These are phyloP conservation scores for Mycena albidolilacea DNA, from an alignment of 768 basidiomycete species.

Conservation along the genomic window DNA sequence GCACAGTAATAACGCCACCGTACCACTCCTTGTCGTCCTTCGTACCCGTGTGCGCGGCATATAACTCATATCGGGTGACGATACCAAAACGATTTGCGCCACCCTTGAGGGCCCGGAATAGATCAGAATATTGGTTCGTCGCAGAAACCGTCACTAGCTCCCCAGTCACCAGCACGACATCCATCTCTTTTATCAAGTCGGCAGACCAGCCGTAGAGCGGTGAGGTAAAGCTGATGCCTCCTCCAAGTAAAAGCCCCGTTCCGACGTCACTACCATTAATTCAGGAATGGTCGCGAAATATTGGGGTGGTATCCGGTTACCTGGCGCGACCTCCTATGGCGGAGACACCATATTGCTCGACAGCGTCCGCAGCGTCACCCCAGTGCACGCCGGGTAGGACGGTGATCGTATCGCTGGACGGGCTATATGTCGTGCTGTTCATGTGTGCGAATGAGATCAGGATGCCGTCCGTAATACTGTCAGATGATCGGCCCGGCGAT, in stretches of 20 bases:
- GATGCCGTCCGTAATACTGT: slow-evolving; percentile 46
- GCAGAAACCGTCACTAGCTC: slow-evolving; percentile 56
- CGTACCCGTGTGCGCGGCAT: slow-evolving; percentile 55
- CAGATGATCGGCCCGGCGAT: background rate
- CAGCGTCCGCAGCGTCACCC: slow-evolving; percentile 51
- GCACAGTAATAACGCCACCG: slow-evolving; percentile 56
- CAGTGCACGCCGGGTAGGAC: slow-evolving; percentile 58
- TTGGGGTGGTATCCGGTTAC: background rate
- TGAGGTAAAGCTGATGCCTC: slow-evolving; percentile 57
- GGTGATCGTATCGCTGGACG: slow-evolving; percentile 52
- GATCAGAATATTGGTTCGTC: slow-evolving; percentile 56
- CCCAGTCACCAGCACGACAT: slow-evolving; percentile 60
- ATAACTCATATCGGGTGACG: slow-evolving; percentile 59
- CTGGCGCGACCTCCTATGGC: slow-evolving; percentile 50
- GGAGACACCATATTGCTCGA: slow-evolving; percentile 56
- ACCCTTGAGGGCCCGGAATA: slow-evolving; percentile 59
- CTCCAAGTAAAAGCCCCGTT: slow-evolving; percentile 60
- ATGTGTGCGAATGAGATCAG: slow-evolving; percentile 57
- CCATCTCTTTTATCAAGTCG: slow-evolving; percentile 54
- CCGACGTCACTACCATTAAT: slow-evolving; percentile 51
- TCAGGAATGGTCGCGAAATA: background rate
- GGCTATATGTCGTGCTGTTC: slow-evolving; percentile 47
- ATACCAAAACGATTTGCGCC: slow-evolving; percentile 62
- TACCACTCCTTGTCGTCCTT: slow-evolving; percentile 54
- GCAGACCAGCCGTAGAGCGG: slow-evolving; percentile 56